Evolutionary conservation across 2,329 filamentous ascomycete species (phyloP).

Genomic region (Podosphaera fusca): DNA sequence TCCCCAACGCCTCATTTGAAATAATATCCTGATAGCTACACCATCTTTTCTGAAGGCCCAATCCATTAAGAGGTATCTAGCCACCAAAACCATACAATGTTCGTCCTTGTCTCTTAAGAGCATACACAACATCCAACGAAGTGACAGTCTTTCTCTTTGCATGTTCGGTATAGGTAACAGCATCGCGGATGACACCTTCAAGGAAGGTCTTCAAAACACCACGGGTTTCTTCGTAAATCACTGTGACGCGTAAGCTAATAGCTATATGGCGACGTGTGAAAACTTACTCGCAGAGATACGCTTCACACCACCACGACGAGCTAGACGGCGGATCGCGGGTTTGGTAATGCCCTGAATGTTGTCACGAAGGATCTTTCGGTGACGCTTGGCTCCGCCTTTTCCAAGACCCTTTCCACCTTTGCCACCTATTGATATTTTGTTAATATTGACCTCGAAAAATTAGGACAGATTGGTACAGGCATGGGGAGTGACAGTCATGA

Average conservation of each 20-base stretch:
- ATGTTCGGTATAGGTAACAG: constrained; percentile 62
- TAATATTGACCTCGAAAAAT: too few relatives aligned
- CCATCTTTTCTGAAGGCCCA: too few relatives aligned
- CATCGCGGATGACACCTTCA: constrained; percentile 52
- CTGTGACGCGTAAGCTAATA: background rate
- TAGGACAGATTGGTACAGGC: too few relatives aligned
- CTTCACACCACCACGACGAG: constrained; percentile 98
- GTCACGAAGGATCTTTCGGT: constrained; percentile 97
- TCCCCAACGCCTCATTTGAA: too few relatives aligned
- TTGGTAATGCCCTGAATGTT: constrained; percentile 99
- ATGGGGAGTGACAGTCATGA: too few relatives aligned
- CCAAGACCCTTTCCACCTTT: constrained; percentile 85
- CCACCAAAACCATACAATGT: constrained; percentile 49
- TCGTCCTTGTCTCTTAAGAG: constrained; percentile 40
- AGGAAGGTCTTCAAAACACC: constrained; percentile 70
- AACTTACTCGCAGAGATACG: constrained; percentile 80
- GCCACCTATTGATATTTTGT: constrained; percentile 8
- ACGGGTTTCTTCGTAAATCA: constrained; percentile 64
- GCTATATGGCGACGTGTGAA: background rate
- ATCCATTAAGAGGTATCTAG: constrained; percentile 17
- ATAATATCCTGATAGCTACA: too few relatives aligned
- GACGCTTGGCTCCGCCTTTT: constrained; percentile 96
- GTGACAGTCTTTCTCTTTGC: constrained; percentile 56
- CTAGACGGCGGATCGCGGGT: constrained; percentile 94
- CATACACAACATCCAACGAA: constrained; percentile 40